Base-by-base conservation (phyloP, 495 filamentous ascomycete species). In the Aspergillus incahuasiensis region DNA sequence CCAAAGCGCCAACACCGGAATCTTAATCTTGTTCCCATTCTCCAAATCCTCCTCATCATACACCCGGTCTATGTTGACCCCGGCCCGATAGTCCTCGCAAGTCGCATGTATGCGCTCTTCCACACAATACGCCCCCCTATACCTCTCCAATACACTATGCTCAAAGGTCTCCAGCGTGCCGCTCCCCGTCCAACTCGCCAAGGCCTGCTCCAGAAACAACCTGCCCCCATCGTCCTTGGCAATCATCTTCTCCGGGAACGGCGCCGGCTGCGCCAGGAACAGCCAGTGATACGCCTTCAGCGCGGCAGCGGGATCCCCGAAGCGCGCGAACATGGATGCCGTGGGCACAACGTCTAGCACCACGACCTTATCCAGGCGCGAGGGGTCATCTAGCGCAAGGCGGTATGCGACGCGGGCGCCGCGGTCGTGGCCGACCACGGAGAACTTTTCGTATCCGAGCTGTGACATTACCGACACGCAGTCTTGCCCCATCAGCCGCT, bases 241-340 rank as follows among this genome's bases (percentile, higher is more conserved):
- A 38, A 49, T 49, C 46, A 49, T 35, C 2, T 38, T 35, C 46
- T 49, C 46, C 1, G 46, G 46, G 15, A 49, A 35, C 28, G 46
- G 46, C 30, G n/a, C 46, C 1, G 46, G 46, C 30, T 49, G 46
- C 30, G 46, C 46, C 12, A 49, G 46, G 46, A 49, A 49, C 0
- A 35, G 6, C 46, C 46, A 49, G 18, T 49, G 46, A 15, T 49
- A 49, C 46, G 46, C 28, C 46, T 49, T 49, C 16, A 49, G 2
- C 1, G 5, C 46, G 2, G 19, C 18, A 18, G 13, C 2, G 6
- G 16, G 28, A 15, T 49, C 18, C 16, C 30, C 30, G 30, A 49
- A 49, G 3, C 16, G 15, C 2, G 6, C 15, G 19, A 49, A 49
- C 46, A 49, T 49, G 9, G 46, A 20, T 1, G 46, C 46, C 46